Evolutionary conservation across 2,329 filamentous ascomycete species (phyloP).

Genomic region (Nigrospora osmanthi): DNA sequence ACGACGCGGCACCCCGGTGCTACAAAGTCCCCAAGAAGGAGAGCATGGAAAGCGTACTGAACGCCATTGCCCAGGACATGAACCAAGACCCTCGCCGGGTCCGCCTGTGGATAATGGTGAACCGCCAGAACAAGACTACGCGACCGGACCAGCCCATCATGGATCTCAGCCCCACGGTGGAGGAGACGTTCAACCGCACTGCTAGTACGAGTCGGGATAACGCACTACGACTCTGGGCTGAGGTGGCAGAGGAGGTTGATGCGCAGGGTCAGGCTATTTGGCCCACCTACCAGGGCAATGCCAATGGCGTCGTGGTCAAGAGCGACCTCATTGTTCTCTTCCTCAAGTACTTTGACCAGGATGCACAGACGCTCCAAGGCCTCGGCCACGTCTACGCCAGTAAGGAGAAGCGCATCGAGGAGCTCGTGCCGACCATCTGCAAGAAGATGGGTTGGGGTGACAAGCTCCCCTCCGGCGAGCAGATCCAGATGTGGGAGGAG

Average conservation of each 20-base stretch:
- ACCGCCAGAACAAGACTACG: slow-evolving; percentile 93
- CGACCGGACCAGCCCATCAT: slow-evolving; percentile 82
- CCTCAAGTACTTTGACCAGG: slow-evolving; percentile 83
- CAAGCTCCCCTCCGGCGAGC: slow-evolving; percentile 56
- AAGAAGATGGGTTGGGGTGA: slow-evolving; percentile 82
- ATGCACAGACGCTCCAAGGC: slow-evolving; percentile 66
- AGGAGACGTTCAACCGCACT: slow-evolving; percentile 53
- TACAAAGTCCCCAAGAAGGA: slow-evolving; percentile 71
- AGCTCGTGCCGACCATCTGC: slow-evolving; percentile 70
- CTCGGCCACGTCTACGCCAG: slow-evolving; percentile 80
- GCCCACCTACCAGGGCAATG: slow-evolving; percentile 53
- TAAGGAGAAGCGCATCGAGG: slow-evolving; percentile 80
- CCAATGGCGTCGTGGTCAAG: slow-evolving; percentile 48
- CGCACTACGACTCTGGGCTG: slow-evolving; percentile 79
- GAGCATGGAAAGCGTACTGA: slow-evolving; percentile 67
- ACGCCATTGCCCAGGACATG: slow-evolving; percentile 62
- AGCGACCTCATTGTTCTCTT: slow-evolving; percentile 73
- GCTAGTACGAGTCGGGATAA: slow-evolving; percentile 53
- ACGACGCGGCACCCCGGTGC: slow-evolving; percentile 61
- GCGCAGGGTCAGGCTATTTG: slow-evolving; percentile 64
- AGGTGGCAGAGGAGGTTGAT: slow-evolving; percentile 61
- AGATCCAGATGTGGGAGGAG: slow-evolving; percentile 78
- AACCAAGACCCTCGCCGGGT: slow-evolving; percentile 60
- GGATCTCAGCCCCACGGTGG: slow-evolving; percentile 68
- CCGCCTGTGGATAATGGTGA: slow-evolving; percentile 95